Percentiles rank a stretch among this genome's conserved stretches.
Evolutionary conservation across 1,284 basidiomycete species (phyloP).

Genomic region (Prillingera fragicola): DNA sequence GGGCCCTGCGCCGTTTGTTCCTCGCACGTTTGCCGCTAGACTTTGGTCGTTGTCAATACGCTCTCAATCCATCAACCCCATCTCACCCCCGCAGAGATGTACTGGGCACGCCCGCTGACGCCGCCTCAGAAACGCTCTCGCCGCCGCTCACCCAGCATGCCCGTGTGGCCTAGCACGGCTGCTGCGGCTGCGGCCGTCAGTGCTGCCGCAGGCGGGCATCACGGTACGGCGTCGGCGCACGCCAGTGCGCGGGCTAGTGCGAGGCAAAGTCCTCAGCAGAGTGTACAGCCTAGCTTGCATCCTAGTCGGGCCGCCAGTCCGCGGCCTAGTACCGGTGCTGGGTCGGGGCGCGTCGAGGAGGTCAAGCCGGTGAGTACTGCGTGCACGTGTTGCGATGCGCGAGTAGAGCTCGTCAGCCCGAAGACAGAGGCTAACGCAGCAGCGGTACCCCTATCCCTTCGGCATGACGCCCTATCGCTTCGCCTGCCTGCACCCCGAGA

Average conservation of each 20-base stretch:
- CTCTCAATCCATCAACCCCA: too few relatives aligned
- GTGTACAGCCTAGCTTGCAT: neutral
- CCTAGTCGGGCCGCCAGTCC: neutral
- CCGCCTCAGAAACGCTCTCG: constrained; percentile 13
- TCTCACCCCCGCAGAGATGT: too few relatives aligned
- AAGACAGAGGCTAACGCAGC: neutral
- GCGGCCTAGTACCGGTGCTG: neutral
- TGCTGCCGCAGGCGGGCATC: neutral
- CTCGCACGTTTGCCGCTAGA: too few relatives aligned
- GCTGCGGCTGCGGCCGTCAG: neutral
- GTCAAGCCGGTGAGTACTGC: neutral
- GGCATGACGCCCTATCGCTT: constrained; percentile 36
- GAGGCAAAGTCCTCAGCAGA: too few relatives aligned
- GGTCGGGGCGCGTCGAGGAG: neutral
- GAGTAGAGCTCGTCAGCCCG: too few relatives aligned
- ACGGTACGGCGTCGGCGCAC: constrained; percentile 1
- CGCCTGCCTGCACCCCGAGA: constrained; percentile 25
- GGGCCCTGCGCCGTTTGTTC: too few relatives aligned
- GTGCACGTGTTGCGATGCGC: neutral
- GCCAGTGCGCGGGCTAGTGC: too few relatives aligned
- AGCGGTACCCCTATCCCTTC: constrained; percentile 27
- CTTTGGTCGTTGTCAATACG: too few relatives aligned
- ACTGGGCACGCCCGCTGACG: too few relatives aligned
- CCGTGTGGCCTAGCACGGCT: too few relatives aligned
- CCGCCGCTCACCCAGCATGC: constrained; percentile 8